A percentile compares a stretch with the other conserved stretches of the same genome.
phyloP scores from a whole-genome alignment of 495 filamentous ascomycete species.

The Penicillium verhagenii region DNA sequence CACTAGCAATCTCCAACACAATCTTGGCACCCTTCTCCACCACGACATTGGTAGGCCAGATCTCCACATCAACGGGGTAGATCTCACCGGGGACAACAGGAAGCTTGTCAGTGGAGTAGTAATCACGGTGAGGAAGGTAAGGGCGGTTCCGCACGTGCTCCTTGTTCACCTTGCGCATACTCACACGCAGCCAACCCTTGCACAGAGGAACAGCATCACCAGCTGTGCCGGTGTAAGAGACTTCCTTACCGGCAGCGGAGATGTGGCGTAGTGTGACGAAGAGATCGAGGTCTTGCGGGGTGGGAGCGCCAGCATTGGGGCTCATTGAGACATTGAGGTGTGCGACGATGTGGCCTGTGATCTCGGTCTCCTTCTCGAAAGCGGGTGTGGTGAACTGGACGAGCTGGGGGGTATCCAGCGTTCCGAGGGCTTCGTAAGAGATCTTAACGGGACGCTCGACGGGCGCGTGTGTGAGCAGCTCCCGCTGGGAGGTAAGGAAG shows the following conservation, averaged over 20 bases:
- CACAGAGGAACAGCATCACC: conserved; percentile 45
- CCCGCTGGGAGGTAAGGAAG: conserved; percentile 48
- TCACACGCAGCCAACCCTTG: conserved; percentile 50
- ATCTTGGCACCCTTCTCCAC: conserved; percentile 38
- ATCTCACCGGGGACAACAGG: conserved; percentile 54
- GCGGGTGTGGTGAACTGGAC: conserved; percentile 54
- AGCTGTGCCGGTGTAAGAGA: conserved; percentile 58
- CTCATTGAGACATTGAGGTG: conserved; percentile 60
- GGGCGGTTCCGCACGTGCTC: conserved; percentile 47
- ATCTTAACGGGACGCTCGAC: conserved; percentile 49
- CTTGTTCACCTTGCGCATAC: conserved; percentile 51
- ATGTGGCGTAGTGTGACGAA: conserved; percentile 62
- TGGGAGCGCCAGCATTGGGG: conserved; percentile 28
- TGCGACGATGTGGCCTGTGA: conserved; percentile 65
- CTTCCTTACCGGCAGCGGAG: conserved; percentile 51
- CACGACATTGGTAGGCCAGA: conserved; percentile 69
- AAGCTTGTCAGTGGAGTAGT: conserved; percentile 55
- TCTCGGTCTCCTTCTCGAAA: conserved; percentile 58
- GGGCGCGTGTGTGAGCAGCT: conserved; percentile 54
- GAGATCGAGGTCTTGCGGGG: conserved; percentile 59
- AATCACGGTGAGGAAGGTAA: conserved; percentile 60
- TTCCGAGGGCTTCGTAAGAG: conserved; percentile 52
- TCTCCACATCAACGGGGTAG: conserved; percentile 63
- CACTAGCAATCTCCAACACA: conserved; percentile 52
- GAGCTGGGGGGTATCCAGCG: conserved; percentile 25